Evolutionary conservation across 441 rosid species (phyloP).

Genomic region (Jatropha multifida): DNA sequence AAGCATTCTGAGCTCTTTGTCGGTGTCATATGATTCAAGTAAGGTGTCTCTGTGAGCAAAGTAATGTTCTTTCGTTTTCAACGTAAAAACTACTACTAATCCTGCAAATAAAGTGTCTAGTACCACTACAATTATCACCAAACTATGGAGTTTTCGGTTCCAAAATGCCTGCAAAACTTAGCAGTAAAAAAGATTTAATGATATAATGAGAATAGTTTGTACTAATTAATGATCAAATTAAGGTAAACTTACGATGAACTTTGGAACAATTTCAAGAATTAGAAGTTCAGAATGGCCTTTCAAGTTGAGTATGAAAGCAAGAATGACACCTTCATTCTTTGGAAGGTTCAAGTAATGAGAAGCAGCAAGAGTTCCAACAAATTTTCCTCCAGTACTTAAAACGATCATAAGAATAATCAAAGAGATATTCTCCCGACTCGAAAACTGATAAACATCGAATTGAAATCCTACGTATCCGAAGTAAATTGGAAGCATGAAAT

Average conservation of each 20-base stretch:
- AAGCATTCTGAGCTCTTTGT: constrained; percentile 57
- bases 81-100: constrained; percentile 39
- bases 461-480: constrained; percentile 80
- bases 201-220: no score
- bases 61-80: constrained; percentile 40
- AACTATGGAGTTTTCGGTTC: constrained; percentile 35
- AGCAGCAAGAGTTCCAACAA: constrained; percentile 57
- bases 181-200: no score
- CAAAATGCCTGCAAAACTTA: constrained; percentile 40
- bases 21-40: constrained; percentile 48
- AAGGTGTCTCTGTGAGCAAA: constrained; percentile 40
- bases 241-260: constrained; percentile 1
- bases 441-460: constrained; percentile 33
- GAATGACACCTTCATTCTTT: constrained; percentile 44
- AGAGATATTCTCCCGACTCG: constrained; percentile 11
- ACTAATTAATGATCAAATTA: no score
- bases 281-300: constrained; percentile 75
- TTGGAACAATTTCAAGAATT: constrained; percentile 34
- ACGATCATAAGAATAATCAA: constrained; percentile 34
- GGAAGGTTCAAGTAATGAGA: constrained; percentile 56
- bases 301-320: constrained; percentile 57
- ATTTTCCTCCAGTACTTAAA: constrained; percentile 47
- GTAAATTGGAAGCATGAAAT: constrained; percentile 77
- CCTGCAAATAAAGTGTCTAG: constrained; percentile 61
- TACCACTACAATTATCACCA: constrained; percentile 50